These are phyloP conservation scores for Talaromyces sp. DNA, from an alignment of 2,329 filamentous ascomycete species.

Conservation along the genomic window DNA sequence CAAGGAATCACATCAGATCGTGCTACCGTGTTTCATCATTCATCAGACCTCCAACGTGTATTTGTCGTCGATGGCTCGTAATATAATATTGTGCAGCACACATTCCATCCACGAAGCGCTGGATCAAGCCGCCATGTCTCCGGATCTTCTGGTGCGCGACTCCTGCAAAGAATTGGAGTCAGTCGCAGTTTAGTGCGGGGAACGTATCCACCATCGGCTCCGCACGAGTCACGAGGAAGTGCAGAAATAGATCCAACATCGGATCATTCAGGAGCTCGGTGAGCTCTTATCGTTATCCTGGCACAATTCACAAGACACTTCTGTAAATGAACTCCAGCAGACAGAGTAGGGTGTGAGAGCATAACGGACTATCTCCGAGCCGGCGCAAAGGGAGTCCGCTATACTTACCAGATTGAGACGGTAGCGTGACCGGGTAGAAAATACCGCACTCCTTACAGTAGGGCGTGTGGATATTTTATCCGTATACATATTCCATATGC, in stretches of 20 bases:
- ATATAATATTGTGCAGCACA: background rate
- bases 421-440: background rate
- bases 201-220: slow-evolving; percentile 1
- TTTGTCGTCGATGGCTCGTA: background rate
- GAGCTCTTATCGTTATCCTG: background rate
- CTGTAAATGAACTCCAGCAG: background rate
- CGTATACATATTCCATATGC: background rate
- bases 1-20: background rate
- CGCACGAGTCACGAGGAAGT: background rate
- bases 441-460: slow-evolving; percentile 7
- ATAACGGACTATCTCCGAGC: background rate
- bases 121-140: background rate
- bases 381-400: background rate
- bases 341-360: background rate
- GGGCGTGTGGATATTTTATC: background rate
- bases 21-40: background rate
- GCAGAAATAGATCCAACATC: background rate
- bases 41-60: background rate
- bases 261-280: slow-evolving; percentile 2
- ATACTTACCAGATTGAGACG: background rate
- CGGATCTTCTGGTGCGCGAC: background rate
- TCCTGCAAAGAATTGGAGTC: background rate
- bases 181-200: background rate
- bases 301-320: background rate
- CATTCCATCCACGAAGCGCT: background rate